A percentile compares a stretch with the other conserved stretches of the same genome.
These are phyloP conservation scores for Eutypa lata DNA, from an alignment of 2,329 filamentous ascomycete genomes.

Conservation along the genomic window DNA sequence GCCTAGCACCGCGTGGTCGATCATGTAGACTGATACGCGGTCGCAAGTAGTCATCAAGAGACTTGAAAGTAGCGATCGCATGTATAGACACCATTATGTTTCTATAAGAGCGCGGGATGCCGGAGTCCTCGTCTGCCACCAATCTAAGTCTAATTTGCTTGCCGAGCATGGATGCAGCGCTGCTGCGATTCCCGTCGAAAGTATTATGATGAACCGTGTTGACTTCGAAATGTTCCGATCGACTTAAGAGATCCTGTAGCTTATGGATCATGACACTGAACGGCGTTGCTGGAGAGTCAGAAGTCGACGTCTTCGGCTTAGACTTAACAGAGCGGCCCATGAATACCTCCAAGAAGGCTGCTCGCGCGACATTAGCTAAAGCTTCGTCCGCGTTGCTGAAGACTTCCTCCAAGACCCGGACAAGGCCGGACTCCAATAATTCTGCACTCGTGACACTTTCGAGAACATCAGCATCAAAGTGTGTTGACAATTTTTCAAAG, in stretches of 20 bases:
- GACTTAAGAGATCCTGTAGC: conserved; percentile 90
- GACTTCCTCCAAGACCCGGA: conserved; percentile 76
- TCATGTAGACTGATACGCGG: conserved; percentile 83
- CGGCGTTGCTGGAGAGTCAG: conserved; percentile 71
- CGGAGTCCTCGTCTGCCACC: conserved; percentile 83
- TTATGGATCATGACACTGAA: conserved; percentile 93
- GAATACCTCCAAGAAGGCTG: conserved; percentile 86
- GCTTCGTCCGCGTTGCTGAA: conserved; percentile 70
- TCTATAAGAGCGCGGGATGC: conserved; percentile 81
- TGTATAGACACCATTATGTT: conserved; percentile 99
- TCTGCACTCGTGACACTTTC: conserved; percentile 96
- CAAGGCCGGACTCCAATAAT: conserved; percentile 84
- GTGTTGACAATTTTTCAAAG: conserved; percentile 73
- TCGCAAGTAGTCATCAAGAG: conserved; percentile 90
- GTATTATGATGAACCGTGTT: conserved; percentile 92
- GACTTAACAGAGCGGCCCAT: conserved; percentile 73
- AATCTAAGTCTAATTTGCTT: conserved; percentile 91
- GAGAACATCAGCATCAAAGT: conserved; percentile 84
- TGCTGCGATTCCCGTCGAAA: conserved; percentile 85
- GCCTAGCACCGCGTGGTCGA: conserved; percentile 61
- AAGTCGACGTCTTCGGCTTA: conserved; percentile 60
- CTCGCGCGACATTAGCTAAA: conserved; percentile 65
- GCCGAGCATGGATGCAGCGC: conserved; percentile 90
- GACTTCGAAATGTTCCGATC: conserved; percentile 97
- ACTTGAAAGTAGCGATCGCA: conserved; percentile 96